phyloP scores from a whole-genome alignment of 2,329 filamentous ascomycete species.

The Pseudonectria buxi region DNA sequence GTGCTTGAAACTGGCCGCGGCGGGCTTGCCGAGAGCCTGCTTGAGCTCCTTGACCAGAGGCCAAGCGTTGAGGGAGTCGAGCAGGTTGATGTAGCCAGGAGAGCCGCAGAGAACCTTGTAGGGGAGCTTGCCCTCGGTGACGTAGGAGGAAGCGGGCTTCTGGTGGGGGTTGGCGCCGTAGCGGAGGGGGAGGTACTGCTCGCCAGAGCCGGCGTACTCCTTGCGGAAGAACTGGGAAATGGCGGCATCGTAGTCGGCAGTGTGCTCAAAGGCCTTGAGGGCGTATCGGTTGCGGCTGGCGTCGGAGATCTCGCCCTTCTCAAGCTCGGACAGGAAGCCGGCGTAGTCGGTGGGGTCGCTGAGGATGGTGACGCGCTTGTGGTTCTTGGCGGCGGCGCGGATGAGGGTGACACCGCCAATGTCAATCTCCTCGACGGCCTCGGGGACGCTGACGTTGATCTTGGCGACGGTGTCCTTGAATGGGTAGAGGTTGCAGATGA shows the following conservation, averaged over 20 bases:
- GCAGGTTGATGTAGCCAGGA: conserved; percentile 94
- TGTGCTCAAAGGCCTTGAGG: conserved; percentile 97
- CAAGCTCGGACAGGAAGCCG: conserved; percentile 85
- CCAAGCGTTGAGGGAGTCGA: conserved; percentile 96
- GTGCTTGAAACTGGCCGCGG: conserved; percentile 97
- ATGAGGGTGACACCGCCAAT: conserved; percentile 96
- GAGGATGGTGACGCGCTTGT: conserved; percentile 88
- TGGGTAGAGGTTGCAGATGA: conserved; percentile 97
- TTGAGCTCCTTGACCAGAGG: conserved; percentile 94
- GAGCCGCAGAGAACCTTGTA: conserved; percentile 89
- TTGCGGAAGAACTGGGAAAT: conserved; percentile 98
- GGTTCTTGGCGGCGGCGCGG: conserved; percentile 96
- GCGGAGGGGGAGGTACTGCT: conserved; percentile 77
- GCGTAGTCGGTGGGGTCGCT: conserved; percentile 92
- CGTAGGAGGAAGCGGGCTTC: conserved; percentile 86
- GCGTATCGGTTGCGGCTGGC: conserved; percentile 82
- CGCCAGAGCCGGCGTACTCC: conserved; percentile 81
- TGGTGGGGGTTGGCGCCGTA: conserved; percentile 98
- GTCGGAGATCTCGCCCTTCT: conserved; percentile 79
- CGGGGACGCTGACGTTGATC: conserved; percentile 91
- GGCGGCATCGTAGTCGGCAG: conserved; percentile 89
- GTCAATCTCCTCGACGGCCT: conserved; percentile 98
- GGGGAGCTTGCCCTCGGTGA: conserved; percentile 67
- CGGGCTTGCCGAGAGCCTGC: conserved; percentile 76
- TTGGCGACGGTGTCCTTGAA: conserved; percentile 98